Evolutionary conservation across 2,329 filamentous ascomycete genomes (phyloP).

Genomic region (Sarocladium brachiariae): DNA sequence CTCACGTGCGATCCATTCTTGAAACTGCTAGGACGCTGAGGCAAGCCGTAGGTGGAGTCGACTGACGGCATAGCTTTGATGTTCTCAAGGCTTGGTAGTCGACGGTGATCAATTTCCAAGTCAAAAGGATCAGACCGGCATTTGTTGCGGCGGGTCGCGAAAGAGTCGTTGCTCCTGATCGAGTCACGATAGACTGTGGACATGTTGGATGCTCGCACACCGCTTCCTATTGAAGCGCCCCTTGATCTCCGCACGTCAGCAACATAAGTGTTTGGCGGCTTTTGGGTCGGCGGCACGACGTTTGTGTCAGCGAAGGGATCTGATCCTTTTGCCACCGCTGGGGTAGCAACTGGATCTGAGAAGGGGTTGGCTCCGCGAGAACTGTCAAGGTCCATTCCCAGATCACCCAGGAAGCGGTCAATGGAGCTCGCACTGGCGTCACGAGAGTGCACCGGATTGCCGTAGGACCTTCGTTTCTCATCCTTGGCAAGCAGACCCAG

Average conservation of each 20-base stretch:
- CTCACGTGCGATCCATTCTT: slow-evolving; percentile 21
- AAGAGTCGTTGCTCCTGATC: slow-evolving; percentile 32
- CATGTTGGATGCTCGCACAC: slow-evolving; percentile 18
- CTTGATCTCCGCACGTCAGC: slow-evolving; percentile 42
- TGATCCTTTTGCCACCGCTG: slow-evolving; percentile 13
- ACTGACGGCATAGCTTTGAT: slow-evolving; percentile 19
- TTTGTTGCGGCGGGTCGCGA: slow-evolving; percentile 43
- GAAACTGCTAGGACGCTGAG: slow-evolving; percentile 11
- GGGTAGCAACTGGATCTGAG: slow-evolving; percentile 38
- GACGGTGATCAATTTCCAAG: slow-evolving; percentile 37
- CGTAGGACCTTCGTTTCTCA: slow-evolving; percentile 10
- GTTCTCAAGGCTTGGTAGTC: slow-evolving; percentile 16
- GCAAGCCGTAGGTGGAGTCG: slow-evolving; percentile 11
- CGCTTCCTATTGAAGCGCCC: slow-evolving; percentile 33
- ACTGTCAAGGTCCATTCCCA: slow-evolving; percentile 30
- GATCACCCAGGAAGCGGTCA: slow-evolving; percentile 33
- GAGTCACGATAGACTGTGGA: slow-evolving; percentile 34
- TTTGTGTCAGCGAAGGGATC: slow-evolving; percentile 44
- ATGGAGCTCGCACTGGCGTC: slow-evolving; percentile 8
- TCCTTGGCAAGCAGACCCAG: slow-evolving; percentile 9
- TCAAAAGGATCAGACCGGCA: slow-evolving; percentile 61
- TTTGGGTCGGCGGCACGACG: slow-evolving; percentile 28
- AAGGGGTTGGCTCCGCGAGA: slow-evolving; percentile 34
- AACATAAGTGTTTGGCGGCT: slow-evolving; percentile 35
- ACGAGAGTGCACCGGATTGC: slow-evolving; percentile 1